Conservation (phyloP, 106 monocot genomes). For the Allium sativum region DNA sequence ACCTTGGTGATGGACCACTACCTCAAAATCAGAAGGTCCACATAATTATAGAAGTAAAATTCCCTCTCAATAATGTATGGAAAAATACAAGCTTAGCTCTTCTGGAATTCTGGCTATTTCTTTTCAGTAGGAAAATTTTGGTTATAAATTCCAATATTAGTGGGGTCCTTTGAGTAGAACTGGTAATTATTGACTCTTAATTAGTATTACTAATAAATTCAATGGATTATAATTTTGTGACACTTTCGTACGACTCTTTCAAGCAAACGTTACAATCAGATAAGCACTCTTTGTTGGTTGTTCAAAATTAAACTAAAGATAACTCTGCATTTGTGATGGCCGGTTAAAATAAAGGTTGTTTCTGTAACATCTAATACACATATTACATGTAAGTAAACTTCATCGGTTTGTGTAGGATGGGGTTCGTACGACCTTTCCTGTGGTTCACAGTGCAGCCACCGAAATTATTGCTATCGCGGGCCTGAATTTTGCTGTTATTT, state of each 20-base stretch:
- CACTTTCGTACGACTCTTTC: neutral
- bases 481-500: too few relatives aligned
- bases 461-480: too few relatives aligned
- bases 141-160: slow-evolving; percentile 1
- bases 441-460: too few relatives aligned
- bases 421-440: too few relatives aligned
- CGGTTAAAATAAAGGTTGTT: too few relatives aligned
- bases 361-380: too few relatives aligned
- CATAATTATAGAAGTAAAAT: neutral
- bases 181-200: neutral
- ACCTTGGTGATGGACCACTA: neutral
- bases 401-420: too few relatives aligned
- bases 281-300: neutral
- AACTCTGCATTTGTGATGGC: too few relatives aligned
- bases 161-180: neutral
- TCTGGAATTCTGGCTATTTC: neutral
- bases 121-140: neutral
- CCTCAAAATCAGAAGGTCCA: neutral
- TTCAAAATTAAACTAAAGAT: neutral
- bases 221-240: neutral
- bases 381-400: too few relatives aligned
- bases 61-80: neutral
- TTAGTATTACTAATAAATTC: neutral
- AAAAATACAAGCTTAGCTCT: neutral
- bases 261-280: neutral